Evolutionary conservation across 345 rosid species (phyloP).

Genomic region (Noccaea caerulescens): DNA sequence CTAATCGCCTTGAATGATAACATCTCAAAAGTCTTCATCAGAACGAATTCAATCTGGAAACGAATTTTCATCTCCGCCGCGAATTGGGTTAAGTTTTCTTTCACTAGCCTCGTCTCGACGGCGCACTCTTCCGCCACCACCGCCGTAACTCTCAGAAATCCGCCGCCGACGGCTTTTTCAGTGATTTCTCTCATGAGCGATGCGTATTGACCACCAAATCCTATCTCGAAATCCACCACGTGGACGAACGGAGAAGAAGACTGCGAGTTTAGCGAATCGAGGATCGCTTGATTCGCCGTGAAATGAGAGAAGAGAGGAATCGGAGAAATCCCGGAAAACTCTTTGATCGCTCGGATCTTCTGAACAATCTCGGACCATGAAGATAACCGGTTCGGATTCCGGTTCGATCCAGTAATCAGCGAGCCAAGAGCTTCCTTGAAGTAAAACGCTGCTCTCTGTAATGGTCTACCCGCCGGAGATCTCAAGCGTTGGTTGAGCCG

Average conservation of each 20-base stretch:
- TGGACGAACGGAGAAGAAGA: constrained; percentile 64
- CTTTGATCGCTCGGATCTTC: constrained; percentile 69
- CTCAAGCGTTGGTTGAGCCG: constrained; percentile 72
- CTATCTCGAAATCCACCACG: constrained; percentile 89
- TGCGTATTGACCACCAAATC: constrained; percentile 91
- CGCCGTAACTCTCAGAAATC: constrained; percentile 74
- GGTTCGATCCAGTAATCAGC: constrained; percentile 56
- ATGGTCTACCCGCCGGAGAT: constrained; percentile 71
- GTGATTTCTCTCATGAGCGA: constrained; percentile 82
- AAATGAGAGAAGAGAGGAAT: constrained; percentile 90
- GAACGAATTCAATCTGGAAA: constrained; percentile 75
- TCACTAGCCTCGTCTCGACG: constrained; percentile 66
- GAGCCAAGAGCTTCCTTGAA: constrained; percentile 85
- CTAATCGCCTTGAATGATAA: constrained; percentile 71
- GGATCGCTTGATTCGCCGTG: constrained; percentile 84
- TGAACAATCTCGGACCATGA: constrained; percentile 78
- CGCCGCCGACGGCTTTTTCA: constrained; percentile 53
- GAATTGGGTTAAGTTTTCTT: constrained; percentile 75
- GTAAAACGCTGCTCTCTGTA: constrained; percentile 83
- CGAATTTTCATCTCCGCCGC: constrained; percentile 80
- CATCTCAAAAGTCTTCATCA: constrained; percentile 69
- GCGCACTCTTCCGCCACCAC: constrained; percentile 76
- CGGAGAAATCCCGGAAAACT: constrained; percentile 76
- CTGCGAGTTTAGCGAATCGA: constrained; percentile 63
- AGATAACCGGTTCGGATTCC: constrained; percentile 48